Evolutionary conservation across 306 rosid genomes (phyloP).

Genomic region (Fragaria vesca): DNA sequence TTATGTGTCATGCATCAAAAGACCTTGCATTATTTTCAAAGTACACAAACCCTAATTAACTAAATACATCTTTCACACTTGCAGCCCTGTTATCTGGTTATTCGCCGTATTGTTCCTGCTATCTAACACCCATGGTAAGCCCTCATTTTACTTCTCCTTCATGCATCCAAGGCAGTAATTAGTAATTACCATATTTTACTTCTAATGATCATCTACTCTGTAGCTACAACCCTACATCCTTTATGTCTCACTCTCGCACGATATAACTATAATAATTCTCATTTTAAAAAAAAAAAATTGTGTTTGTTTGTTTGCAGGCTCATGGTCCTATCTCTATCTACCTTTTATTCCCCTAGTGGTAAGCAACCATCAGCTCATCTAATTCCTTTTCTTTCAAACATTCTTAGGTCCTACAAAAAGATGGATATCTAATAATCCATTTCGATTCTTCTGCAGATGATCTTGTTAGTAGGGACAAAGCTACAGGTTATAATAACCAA

Average conservation of each 20-base stretch:
- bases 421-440: neutral
- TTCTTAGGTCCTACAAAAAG: neutral
- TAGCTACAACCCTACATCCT: neutral
- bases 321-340: constrained; percentile 29
- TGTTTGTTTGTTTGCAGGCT: constrained; percentile 11
- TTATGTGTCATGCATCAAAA: neutral
- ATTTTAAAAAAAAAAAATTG: neutral
- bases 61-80: neutral
- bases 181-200: neutral
- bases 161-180: neutral
- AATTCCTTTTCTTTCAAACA: neutral
- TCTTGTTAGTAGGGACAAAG: constrained; percentile 35
- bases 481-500: constrained; percentile 34
- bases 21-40: neutral
- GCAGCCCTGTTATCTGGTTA: constrained; percentile 34
- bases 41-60: neutral
- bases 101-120: constrained; percentile 27
- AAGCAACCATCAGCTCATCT: constrained; percentile 11
- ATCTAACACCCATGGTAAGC: constrained; percentile 24
- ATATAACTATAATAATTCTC: neutral
- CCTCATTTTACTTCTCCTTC: neutral
- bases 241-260: neutral
- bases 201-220: neutral
- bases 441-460: constrained; percentile 14
- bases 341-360: constrained; percentile 33